Evolutionary conservation across 1,284 basidiomycete species (phyloP), one percentile per base, ranked within the genome.

Genomic region (Papiliotrema flavescens): DNA sequence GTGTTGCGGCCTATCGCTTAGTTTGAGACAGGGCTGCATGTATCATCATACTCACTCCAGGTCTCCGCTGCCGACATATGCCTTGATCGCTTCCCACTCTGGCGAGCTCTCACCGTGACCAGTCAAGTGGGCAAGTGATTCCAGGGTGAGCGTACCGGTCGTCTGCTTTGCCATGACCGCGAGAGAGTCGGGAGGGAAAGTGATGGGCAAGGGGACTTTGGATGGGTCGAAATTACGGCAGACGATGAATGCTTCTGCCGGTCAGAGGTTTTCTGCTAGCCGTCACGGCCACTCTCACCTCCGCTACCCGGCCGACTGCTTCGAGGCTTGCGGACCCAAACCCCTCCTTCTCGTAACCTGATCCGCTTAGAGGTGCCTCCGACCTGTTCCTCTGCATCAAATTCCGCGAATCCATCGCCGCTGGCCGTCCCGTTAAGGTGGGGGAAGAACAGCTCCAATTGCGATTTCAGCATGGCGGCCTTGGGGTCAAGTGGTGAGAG

Each of bases 191-290:
- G 60, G 17, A 6, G 69, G 64, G 54, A 70, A 69, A 0, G 55
- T 56, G 11, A 51, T 26, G 2, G 71, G 69, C 0, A 73, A 62
- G 1, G 74, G 74, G 7, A 77, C 59, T 17, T 65, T 63, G 4
- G 65, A 54, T 4, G 74, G 67, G 35, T 74, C 68, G 64, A 80
- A 82, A 51, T 79, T 79, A 11, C 78, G 70, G 62, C 80, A 81
- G 19, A 82, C 78, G 24, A 83, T 70, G 65, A 83, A 83, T 2
- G 81, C 80, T 72, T 83, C 81, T 76, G 71, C 56, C 26, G 52
- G 60, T 28, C 11, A 59, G 53, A 39, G 28, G 7, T 5, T 35
- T 47, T 5, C 9, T 40, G n/a, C n/a, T n/a, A 34, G 2, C 3
- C 7, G 22, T 22, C 8, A 14, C 15, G 15, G 39, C 1, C 28